Evolutionary conservation across 257 asterid genomes (phyloP), one percentile per base, ranked within the genome.

Genomic region (Ligustrum vulgare): DNA sequence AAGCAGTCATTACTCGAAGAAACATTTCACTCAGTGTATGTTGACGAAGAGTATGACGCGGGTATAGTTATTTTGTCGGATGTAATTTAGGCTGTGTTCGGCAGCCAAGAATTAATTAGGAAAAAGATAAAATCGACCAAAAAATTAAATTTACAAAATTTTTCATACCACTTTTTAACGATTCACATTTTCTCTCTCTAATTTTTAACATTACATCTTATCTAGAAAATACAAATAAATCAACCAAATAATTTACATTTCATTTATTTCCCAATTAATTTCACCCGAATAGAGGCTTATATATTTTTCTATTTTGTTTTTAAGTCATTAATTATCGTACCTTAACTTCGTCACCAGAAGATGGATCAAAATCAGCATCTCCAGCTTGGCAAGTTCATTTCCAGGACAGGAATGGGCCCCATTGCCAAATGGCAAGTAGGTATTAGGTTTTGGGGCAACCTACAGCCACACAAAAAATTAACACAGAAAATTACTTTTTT

Each of bases 331-430:
- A 51, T 34, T 35, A 11, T 33, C 71, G 2, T 78, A 93, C 98
- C 97, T 91, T 18, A 81, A 86, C 74, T 80, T 87, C 76, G 86
- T 90, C 6, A 92, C 91, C 54, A 93, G 76, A 41, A 89, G 93
- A 82, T 93, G 96, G 80, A 91, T 72, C 51, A 93, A 60, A 71
- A 90, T 79, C 68, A 93, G 79, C 84, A 91, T 90, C 88, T 93
- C 94, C 71, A 91, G 84, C 74, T 88, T 93, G 35, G 98, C 97
- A 71, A 93, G 94, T 72, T 90, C 96, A 84, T 91, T 91, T 5
- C 98, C 98, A 0, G 97, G 98, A 54, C 97, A 93, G 18, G 97
- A 87, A 71, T 93, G 98, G 82, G 87, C 80, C 72, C 98, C 98
- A n/a, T 79, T 90, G 77, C 98, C 98, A 86, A 93, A 91, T 86